phyloP scores from a whole-genome alignment of 371 early-diverging fungal genomes.

The Syncephalastrum sp. region DNA sequence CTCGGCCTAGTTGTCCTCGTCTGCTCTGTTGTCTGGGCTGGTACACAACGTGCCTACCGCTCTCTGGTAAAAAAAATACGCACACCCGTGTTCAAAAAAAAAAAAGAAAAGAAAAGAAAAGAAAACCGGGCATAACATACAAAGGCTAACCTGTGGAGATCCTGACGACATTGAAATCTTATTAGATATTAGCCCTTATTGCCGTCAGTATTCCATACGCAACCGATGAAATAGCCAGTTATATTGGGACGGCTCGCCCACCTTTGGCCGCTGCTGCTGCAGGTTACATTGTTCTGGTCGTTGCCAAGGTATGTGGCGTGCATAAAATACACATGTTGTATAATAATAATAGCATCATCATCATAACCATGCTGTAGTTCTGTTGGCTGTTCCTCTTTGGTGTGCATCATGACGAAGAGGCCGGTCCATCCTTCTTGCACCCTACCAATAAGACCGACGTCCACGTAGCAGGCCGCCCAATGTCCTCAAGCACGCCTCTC shows the following conservation, averaged over 20 bases:
- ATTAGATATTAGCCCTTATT: constrained; percentile 29
- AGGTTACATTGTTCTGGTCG: constrained; percentile 32
- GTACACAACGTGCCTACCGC: constrained; percentile 18
- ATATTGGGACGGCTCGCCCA: constrained; percentile 17
- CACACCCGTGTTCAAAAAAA: no score
- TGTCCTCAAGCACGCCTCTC: neutral
- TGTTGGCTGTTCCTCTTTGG: constrained; percentile 38
- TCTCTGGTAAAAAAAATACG: constrained; percentile 21
- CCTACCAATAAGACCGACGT: no score
- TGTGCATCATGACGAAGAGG: constrained; percentile 20
- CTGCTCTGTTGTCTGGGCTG: constrained; percentile 25
- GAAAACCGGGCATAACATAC: no score
- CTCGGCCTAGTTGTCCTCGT: constrained; percentile 22
- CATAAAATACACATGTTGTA: neutral
- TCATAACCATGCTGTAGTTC: constrained; percentile 15
- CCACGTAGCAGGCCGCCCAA: neutral
- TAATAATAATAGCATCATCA: neutral
- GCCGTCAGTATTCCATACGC: constrained; percentile 34
- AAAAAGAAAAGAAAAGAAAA: no score
- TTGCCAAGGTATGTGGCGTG: constrained; percentile 24
- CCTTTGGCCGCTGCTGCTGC: constrained; percentile 23
- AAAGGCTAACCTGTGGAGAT: no score
- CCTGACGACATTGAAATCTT: neutral
- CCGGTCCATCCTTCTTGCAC: constrained; percentile 6
- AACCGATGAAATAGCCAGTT: constrained; percentile 25